Percentiles rank a stretch among this genome's conserved stretches.
Conservation (phyloP, 768 basidiomycete genomes). For the Tulasnella calospora region DNA sequence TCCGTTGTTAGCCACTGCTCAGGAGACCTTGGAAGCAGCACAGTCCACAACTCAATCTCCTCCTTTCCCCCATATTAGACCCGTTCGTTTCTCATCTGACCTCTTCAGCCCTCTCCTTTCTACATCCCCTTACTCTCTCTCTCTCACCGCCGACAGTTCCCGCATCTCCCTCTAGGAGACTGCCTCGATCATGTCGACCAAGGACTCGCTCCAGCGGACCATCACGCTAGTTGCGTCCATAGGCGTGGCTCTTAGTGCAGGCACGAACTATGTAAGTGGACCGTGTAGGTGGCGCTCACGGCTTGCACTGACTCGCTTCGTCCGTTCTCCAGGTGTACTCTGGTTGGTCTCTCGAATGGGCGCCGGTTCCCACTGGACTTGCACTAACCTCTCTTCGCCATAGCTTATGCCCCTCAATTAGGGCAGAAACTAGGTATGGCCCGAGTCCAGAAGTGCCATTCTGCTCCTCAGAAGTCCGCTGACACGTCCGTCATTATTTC, state of each 20-base stretch:
- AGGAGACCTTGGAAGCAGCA: not conserved
- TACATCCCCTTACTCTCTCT: not conserved
- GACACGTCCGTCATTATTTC: not conserved
- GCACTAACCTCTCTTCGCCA: not conserved
- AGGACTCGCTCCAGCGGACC: conserved; percentile 38
- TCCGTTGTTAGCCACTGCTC: not conserved
- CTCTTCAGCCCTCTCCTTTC: conserved; percentile 5
- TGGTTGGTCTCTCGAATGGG: conserved; percentile 32
- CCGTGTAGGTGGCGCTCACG: not conserved
- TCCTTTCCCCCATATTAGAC: not conserved
- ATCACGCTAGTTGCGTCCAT: conserved; percentile 54
- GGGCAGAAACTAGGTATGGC: conserved; percentile 57
- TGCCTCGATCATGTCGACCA: conserved; percentile 1
- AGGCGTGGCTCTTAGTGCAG: conserved; percentile 57
- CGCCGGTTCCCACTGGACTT: not conserved
- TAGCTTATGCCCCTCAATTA: conserved; percentile 84
- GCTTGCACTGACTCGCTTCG: not conserved
- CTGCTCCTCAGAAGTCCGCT: not conserved
- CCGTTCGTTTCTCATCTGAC: not conserved
- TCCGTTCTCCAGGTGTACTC: conserved; percentile 37
- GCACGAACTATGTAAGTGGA: conserved; percentile 67
- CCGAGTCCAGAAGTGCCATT: not conserved
- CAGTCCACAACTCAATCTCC: not conserved
- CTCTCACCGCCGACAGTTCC: not conserved
- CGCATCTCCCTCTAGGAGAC: not conserved